Conservation (phyloP, 2,329 filamentous ascomycete genomes). For the Sclerotinia sclerotiorum region DNA sequence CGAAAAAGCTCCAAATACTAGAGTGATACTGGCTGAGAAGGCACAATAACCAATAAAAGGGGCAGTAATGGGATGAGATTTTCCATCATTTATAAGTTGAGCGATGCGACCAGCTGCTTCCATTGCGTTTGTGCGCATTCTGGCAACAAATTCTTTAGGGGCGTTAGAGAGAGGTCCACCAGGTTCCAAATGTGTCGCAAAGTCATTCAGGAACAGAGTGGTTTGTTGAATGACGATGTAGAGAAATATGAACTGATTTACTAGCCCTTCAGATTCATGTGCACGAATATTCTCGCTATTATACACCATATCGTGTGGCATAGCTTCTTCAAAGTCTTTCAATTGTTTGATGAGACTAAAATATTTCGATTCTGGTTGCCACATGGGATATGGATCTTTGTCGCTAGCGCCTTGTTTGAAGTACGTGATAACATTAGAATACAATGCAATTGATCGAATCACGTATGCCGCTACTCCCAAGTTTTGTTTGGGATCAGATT, state of each 20-base stretch:
- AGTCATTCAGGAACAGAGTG: constrained; percentile 84
- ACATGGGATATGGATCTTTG: constrained; percentile 73
- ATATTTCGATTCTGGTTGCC: constrained; percentile 79
- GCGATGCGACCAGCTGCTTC: constrained; percentile 86
- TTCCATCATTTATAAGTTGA: constrained; percentile 74
- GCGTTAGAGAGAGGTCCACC: constrained; percentile 64
- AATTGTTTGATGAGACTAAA: constrained; percentile 67
- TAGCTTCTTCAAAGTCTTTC: constrained; percentile 64
- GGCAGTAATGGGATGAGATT: constrained; percentile 77
- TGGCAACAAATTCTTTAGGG: constrained; percentile 68
- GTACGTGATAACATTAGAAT: constrained; percentile 87
- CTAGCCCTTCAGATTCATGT: constrained; percentile 80
- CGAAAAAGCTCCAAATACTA: constrained; percentile 88
- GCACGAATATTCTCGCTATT: constrained; percentile 78
- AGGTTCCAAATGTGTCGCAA: constrained; percentile 66
- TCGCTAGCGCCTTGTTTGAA: constrained; percentile 87
- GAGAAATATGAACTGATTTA: constrained; percentile 88
- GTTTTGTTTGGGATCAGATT: constrained; percentile 70
- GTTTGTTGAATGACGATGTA: constrained; percentile 91
- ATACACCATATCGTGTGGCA: constrained; percentile 74
- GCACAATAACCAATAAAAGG: constrained; percentile 95
- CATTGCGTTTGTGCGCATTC: constrained; percentile 73
- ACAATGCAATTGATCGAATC: constrained; percentile 79
- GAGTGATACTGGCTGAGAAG: constrained; percentile 90
- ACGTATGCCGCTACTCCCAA: constrained; percentile 95